Base-by-base conservation (phyloP, 192 early-diverging fungal species). In the Podila epicladia region DNA sequence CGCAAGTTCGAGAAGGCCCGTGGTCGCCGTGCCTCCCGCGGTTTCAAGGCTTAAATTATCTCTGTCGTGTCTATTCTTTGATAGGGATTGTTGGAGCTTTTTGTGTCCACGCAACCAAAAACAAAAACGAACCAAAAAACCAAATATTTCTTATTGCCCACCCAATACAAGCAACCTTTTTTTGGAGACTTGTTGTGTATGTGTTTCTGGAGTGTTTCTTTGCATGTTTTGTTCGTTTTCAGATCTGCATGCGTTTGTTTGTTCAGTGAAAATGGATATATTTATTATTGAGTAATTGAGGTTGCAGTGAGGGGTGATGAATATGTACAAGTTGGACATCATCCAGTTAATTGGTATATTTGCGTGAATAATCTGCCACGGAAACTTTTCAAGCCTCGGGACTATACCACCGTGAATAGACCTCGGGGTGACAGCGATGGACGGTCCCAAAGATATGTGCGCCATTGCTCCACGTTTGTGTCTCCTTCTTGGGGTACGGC, bases 1-100 rank as follows among this genome's bases (percentile, higher is more conserved):
- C 94, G 98, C 91, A 99, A 99, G 95, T 98, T 98, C 87, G 97
- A 99, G 89, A 86, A 90, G 53, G 98, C 97, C 86, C 97, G 98
- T 97, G 98, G 98, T 94, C 95, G 96, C 83, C 93, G 98, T 93
- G 91, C 94, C 85, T 97, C 95, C 85, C 94, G 97, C 89, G 98
- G 98, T 88, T 99, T 93, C 95, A 97, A 97, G 91, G 90, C 85
- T 75, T 95, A 94, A 92, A 83, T 29, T 58, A 65, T 45, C 41
- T 45, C 41, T 45, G 41, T 45, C 41, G 41, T 45, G 41, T 45
- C 41, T 45, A 45, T 45, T 45, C 41, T 45, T 45, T 45, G 41
- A 45, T 45, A 45, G 41, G 41, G 41, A 45, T 45, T 17, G 58
- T 59, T 84, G n/a, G 69, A 71, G 37, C 48, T 78, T 29, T 29